These are phyloP conservation scores for Talaromyces funiculosus DNA, from an alignment of 2,329 filamentous ascomycete genomes.

Conservation along the genomic window DNA sequence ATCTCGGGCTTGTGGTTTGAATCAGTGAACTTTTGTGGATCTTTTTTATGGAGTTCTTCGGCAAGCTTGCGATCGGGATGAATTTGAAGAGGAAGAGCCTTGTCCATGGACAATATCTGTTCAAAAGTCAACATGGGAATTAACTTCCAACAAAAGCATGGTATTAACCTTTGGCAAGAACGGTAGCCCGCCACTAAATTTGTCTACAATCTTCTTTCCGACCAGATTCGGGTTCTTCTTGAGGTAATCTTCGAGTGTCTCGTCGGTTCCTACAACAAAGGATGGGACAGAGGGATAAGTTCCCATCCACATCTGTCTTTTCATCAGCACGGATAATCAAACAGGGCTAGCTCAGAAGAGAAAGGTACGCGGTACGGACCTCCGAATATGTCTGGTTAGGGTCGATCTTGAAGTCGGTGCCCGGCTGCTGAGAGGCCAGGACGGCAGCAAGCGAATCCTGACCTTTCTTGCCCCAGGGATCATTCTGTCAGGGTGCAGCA, in stretches of 20 bases:
- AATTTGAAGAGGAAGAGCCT: constrained; percentile 68
- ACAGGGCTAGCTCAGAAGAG: neutral
- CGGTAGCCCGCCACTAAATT: constrained; percentile 61
- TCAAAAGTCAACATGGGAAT: neutral
- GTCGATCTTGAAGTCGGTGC: constrained; percentile 58
- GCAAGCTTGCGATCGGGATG: constrained; percentile 67
- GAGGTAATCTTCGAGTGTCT: constrained; percentile 60
- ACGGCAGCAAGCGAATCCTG: constrained; percentile 60
- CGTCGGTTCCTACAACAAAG: constrained; percentile 55
- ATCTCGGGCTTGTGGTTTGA: constrained; percentile 78
- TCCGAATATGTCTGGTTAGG: constrained; percentile 60
- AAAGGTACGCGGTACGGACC: constrained; percentile 28
- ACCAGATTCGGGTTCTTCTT: constrained; percentile 59
- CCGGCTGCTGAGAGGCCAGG: constrained; percentile 60
- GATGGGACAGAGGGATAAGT: constrained; percentile 68
- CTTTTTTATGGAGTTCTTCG: constrained; percentile 55
- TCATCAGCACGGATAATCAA: neutral
- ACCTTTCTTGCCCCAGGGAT: constrained; percentile 67
- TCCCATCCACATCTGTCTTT: constrained; percentile 63
- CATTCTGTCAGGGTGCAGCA: constrained; percentile 44
- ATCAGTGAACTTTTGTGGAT: constrained; percentile 64
- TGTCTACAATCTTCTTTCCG: constrained; percentile 55
- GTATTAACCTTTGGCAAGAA: constrained; percentile 61
- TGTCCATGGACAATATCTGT: constrained; percentile 65
- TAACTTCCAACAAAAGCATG: neutral